Percentiles rank a stretch among this genome's conserved stretches.
phyloP scores from a whole-genome alignment of 371 early-diverging fungal species.

The Nematocida minor region DNA sequence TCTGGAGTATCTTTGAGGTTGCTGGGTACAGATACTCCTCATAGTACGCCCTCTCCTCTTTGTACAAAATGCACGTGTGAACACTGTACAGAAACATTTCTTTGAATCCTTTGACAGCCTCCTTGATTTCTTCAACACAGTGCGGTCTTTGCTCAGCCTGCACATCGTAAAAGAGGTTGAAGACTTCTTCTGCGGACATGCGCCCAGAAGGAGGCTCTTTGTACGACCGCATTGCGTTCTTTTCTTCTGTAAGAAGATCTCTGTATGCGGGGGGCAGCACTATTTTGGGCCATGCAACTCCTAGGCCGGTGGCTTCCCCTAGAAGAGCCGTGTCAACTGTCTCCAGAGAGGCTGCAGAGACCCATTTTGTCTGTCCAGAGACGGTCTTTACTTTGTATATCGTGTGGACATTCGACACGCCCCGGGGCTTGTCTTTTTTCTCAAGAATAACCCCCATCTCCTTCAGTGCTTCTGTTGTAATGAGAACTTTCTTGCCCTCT shows the following conservation, averaged over 20 bases:
- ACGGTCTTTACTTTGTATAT: constrained; percentile 37
- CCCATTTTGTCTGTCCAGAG: constrained; percentile 14
- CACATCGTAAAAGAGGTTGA: background rate
- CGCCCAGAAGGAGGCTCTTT: background rate
- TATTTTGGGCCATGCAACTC: background rate
- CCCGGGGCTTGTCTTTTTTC: constrained; percentile 16
- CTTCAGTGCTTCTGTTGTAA: background rate
- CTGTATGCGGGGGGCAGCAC: background rate
- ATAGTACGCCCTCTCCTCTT: constrained; percentile 36
- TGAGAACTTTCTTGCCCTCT: constrained; percentile 12
- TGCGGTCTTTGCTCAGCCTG: constrained; percentile 1
- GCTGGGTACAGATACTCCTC: background rate
- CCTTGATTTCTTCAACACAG: constrained; percentile 33
- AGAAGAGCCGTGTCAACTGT: background rate
- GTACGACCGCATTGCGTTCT: background rate
- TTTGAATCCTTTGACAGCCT: constrained; percentile 35
- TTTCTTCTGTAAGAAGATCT: background rate
- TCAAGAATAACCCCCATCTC: constrained; percentile 31
- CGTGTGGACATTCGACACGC: background rate
- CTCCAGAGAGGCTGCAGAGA: background rate
- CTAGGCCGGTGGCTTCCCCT: background rate
- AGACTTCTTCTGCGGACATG: constrained; percentile 19
- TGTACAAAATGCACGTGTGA: constrained; percentile 32
- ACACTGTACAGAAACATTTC: constrained; percentile 30
- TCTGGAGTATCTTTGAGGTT: constrained; percentile 13